These are phyloP conservation scores for Parathielavia appendiculata DNA, from an alignment of 495 filamentous ascomycete species.

Conservation along the genomic window DNA sequence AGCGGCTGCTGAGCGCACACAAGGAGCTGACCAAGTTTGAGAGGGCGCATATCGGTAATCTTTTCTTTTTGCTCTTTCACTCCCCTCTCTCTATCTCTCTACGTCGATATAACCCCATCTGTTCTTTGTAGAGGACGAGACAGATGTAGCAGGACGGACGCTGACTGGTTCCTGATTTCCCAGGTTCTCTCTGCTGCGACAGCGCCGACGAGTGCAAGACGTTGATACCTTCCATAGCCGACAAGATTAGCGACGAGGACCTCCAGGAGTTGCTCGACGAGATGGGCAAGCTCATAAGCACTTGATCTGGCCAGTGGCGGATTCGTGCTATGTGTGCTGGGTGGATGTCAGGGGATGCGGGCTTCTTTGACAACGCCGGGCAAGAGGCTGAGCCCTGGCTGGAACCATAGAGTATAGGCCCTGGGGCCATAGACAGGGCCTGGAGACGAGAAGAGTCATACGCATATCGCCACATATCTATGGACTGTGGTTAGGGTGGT, in stretches of 20 bases:
- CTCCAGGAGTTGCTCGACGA: slow-evolving; percentile 84
- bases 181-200: slow-evolving; percentile 87
- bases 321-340: too few species aligned
- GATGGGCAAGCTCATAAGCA: slow-evolving; percentile 63
- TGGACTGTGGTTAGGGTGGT: not conserved
- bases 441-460: not conserved
- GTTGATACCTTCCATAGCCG: slow-evolving; percentile 79
- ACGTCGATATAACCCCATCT: not conserved
- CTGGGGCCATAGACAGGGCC: not conserved
- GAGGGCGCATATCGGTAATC: slow-evolving; percentile 81
- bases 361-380: not conserved
- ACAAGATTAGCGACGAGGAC: slow-evolving; percentile 84
- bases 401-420: too few species aligned
- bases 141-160: too few species aligned
- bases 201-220: slow-evolving; percentile 93
- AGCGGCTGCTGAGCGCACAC: slow-evolving; percentile 68
- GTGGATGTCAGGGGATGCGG: too few species aligned
- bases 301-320: slow-evolving; percentile 1
- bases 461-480: not conserved
- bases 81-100: slow-evolving; percentile 8
- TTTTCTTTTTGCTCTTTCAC: slow-evolving; percentile 7
- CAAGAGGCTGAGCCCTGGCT: too few species aligned
- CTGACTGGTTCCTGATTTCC: slow-evolving; percentile 4
- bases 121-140: too few species aligned
- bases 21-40: slow-evolving; percentile 85